These are phyloP conservation scores for Candida frijolesensis DNA, from an alignment of 1,139 yeast species.

Conservation along the genomic window DNA sequence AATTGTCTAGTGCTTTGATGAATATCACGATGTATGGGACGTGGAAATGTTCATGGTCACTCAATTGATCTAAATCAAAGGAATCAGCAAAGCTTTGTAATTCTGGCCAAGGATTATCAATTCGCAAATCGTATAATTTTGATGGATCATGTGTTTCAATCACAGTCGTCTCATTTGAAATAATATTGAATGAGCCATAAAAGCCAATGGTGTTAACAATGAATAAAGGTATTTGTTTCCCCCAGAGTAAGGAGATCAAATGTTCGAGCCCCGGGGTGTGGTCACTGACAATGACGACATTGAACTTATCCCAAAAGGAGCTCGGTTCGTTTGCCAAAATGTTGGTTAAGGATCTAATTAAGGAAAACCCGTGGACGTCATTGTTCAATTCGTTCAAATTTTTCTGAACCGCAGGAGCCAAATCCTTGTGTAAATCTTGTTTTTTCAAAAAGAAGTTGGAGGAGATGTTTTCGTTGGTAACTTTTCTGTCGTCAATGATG, in stretches of 20 bases:
- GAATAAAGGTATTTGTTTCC: slow-evolving; percentile 53
- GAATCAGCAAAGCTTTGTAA: slow-evolving; percentile 54
- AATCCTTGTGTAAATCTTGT: slow-evolving; percentile 45
- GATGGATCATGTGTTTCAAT: slow-evolving; percentile 77
- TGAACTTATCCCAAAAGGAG: slow-evolving; percentile 53
- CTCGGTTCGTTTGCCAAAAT: slow-evolving; percentile 20
- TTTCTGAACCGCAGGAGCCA: slow-evolving; percentile 40
- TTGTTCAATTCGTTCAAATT: slow-evolving; percentile 60
- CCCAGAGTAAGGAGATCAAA: slow-evolving; percentile 44
- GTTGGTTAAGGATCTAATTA: slow-evolving; percentile 23
- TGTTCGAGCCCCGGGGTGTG: slow-evolving; percentile 18
- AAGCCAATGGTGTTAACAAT: slow-evolving; percentile 60
- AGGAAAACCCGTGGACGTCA: slow-evolving; percentile 50
- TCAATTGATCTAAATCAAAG: slow-evolving; percentile 49
- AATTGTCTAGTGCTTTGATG: slow-evolving; percentile 53
- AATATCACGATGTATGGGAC: slow-evolving; percentile 75
- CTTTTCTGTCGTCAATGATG: slow-evolving; percentile 50
- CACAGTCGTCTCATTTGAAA: slow-evolving; percentile 56
- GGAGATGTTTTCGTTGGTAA: slow-evolving; percentile 47
- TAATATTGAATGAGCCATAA: slow-evolving; percentile 63
- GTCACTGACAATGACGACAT: slow-evolving; percentile 54
- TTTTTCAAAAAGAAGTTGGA: slow-evolving; percentile 64
- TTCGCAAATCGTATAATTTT: slow-evolving; percentile 64
- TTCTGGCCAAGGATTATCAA: slow-evolving; percentile 78
- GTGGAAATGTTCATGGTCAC: slow-evolving; percentile 60